Evolutionary conservation across 2,329 filamentous ascomycete genomes (phyloP).

Genomic region (Colletotrichum sp.): DNA sequence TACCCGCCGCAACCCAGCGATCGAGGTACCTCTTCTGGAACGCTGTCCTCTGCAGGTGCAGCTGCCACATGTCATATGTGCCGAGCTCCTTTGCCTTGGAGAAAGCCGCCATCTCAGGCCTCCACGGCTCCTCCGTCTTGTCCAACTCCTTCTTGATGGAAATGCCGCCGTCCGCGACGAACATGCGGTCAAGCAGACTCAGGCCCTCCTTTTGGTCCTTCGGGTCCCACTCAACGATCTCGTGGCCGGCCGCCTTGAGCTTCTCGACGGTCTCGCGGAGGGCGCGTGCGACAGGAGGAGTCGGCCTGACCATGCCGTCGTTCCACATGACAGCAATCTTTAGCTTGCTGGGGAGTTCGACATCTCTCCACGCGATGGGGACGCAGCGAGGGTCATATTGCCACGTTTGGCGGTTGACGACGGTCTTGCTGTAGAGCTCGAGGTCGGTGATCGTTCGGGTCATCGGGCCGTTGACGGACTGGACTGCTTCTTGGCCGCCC

Average conservation of each 20-base stretch:
- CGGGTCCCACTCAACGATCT: constrained; percentile 57
- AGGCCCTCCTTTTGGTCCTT: constrained; percentile 44
- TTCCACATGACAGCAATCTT: constrained; percentile 68
- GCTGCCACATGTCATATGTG: constrained; percentile 51
- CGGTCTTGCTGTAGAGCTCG: constrained; percentile 54
- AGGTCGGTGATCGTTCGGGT: constrained; percentile 60
- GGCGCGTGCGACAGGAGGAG: constrained; percentile 67
- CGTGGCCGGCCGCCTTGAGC: constrained; percentile 51
- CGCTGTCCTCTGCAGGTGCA: constrained; percentile 48
- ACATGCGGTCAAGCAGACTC: constrained; percentile 47
- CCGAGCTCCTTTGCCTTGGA: constrained; percentile 39
- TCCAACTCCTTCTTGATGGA: constrained; percentile 43
- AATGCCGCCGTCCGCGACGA: constrained; percentile 51
- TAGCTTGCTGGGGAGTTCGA: constrained; percentile 42
- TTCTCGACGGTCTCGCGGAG: constrained; percentile 47
- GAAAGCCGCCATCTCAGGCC: constrained; percentile 41
- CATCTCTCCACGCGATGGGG: constrained; percentile 60
- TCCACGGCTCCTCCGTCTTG: constrained; percentile 47
- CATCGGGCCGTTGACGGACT: constrained; percentile 69
- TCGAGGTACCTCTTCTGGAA: constrained; percentile 53
- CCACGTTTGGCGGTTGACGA: constrained; percentile 62
- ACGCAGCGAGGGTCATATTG: constrained; percentile 60
- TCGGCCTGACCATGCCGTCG: constrained; percentile 68
- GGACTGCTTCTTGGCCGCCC: constrained; percentile 68
- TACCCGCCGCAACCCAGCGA: constrained; percentile 48